A percentile compares a stretch with the other conserved stretches of the same genome.
These are phyloP conservation scores for Cutaneotrichosporon sp. DNA, from an alignment of 1,284 basidiomycete species.

Conservation along the genomic window DNA sequence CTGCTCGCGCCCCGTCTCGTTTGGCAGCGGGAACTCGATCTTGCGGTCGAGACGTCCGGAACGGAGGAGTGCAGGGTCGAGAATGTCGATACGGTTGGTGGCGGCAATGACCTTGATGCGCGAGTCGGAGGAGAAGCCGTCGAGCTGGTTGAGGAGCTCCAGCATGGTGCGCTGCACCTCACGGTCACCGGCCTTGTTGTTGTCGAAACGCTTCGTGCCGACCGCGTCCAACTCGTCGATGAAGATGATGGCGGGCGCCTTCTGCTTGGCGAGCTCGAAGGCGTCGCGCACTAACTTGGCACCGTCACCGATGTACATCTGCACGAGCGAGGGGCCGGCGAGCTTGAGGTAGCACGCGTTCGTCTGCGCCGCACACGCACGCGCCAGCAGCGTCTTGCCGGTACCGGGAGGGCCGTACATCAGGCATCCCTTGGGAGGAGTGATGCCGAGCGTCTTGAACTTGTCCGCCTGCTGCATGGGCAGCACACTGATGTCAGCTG, in stretches of 20 bases:
- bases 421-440: constrained; percentile 72
- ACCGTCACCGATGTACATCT: constrained; percentile 83
- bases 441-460: constrained; percentile 79
- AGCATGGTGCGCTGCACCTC: constrained; percentile 99
- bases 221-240: constrained; percentile 99
- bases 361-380: constrained; percentile 78
- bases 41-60: constrained; percentile 76
- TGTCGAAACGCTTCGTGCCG: constrained; percentile 98
- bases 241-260: constrained; percentile 97
- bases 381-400: constrained; percentile 73
- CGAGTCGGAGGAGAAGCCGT: constrained; percentile 84
- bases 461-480: constrained; percentile 80
- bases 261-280: constrained; percentile 97
- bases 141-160: constrained; percentile 89
- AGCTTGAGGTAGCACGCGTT: constrained; percentile 78
- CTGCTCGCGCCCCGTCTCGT: constrained; percentile 69
- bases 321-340: constrained; percentile 63
- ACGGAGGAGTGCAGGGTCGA: constrained; percentile 75
- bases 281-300: constrained; percentile 97
- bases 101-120: constrained; percentile 99
- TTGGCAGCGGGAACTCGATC: constrained; percentile 78
- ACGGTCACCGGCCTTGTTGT: constrained; percentile 94
- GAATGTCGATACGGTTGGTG: constrained; percentile 97
- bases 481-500: constrained; percentile 57
- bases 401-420: constrained; percentile 82